Evolutionary conservation across 805 yeast genomes (phyloP).

Genomic region (Yarrowia sp.): DNA sequence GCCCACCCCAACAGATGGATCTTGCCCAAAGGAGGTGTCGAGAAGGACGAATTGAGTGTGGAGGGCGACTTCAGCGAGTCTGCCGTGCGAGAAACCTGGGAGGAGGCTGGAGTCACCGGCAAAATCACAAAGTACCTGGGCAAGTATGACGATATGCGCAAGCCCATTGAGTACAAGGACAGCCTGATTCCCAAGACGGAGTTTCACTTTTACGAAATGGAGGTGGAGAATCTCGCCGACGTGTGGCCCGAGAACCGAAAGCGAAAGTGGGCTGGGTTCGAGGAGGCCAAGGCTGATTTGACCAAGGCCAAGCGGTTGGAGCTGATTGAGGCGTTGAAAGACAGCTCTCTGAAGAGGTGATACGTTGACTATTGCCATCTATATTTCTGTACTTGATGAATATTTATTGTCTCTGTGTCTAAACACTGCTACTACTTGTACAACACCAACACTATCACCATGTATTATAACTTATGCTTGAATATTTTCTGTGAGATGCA

Average conservation of each 20-base stretch:
- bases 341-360: conserved; percentile 25
- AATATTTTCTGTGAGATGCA: conserved; percentile 1
- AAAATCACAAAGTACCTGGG: conserved; percentile 63
- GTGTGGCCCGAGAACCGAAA: conserved; percentile 83
- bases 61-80: conserved; percentile 51
- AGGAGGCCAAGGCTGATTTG: conserved; percentile 48
- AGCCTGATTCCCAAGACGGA: conserved; percentile 69
- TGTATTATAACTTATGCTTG: conserved; percentile 35
- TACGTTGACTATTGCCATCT: not conserved
- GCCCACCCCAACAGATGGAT: conserved; percentile 79
- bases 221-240: conserved; percentile 59
- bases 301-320: conserved; percentile 47
- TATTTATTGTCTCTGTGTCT: not conserved
- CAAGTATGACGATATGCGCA: conserved; percentile 66
- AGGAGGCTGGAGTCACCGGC: conserved; percentile 92
- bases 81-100: conserved; percentile 95
- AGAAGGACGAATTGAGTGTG: conserved; percentile 68
- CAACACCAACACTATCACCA: conserved; percentile 3
- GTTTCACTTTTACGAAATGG: conserved; percentile 86
- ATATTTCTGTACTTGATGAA: not conserved
- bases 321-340: conserved; percentile 47
- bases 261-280: conserved; percentile 69
- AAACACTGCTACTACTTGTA: no score
- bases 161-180: conserved; percentile 55
- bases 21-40: conserved; percentile 95